Conservation (phyloP, 768 basidiomycete genomes). For the Pleurotus pulmonarius region DNA sequence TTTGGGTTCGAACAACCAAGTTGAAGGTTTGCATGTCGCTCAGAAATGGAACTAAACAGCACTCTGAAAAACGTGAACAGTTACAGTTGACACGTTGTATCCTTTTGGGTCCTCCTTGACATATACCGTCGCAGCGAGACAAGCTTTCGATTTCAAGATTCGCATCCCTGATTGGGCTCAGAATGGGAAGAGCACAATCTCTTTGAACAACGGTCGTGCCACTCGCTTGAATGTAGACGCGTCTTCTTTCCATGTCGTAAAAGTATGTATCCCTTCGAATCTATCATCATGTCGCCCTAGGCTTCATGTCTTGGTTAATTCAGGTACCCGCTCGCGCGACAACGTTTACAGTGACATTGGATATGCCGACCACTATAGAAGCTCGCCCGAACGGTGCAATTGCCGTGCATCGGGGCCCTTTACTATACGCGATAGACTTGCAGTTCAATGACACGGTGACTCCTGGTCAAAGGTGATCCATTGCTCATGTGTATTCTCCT, state of each 20-base stretch:
- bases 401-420: constrained; percentile 30
- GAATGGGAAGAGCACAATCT: constrained; percentile 28
- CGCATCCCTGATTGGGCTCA: constrained; percentile 36
- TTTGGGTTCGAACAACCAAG: constrained; percentile 26
- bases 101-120: constrained; percentile 34
- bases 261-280: constrained; percentile 13
- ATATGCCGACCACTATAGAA: constrained; percentile 30
- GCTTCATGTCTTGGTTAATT: no score
- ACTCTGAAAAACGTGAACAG: constrained; percentile 12
- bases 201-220: constrained; percentile 23
- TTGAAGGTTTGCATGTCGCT: constrained; percentile 20
- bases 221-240: constrained; percentile 20
- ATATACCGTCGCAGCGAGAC: constrained; percentile 29
- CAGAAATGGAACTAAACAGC: no score
- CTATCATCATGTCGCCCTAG: no score
- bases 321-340: constrained; percentile 24
- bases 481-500: background rate
- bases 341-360: constrained; percentile 23
- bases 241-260: constrained; percentile 28
- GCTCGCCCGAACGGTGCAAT: constrained; percentile 31
- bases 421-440: constrained; percentile 36
- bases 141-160: constrained; percentile 31
- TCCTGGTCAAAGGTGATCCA: constrained; percentile 26
- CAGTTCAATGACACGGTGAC: constrained; percentile 28
- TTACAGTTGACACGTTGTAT: constrained; percentile 33